Evolutionary conservation across 2,329 filamentous ascomycete species (phyloP).

Genomic region (Claviceps purpurea): DNA sequence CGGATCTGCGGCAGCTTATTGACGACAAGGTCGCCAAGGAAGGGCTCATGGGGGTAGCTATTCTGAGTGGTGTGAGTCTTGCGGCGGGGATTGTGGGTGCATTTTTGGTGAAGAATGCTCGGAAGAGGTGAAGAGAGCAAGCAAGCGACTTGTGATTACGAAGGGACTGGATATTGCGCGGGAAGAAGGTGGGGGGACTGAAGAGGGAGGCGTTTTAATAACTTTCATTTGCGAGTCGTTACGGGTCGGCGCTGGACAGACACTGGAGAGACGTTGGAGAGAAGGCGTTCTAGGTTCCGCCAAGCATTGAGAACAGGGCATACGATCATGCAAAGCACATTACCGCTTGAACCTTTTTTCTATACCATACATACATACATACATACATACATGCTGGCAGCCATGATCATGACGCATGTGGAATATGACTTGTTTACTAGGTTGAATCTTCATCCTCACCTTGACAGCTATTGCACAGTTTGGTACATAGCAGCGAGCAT

Average conservation of each 20-base stretch:
- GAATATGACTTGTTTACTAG: background rate
- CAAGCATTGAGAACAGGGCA: background rate
- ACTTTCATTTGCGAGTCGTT: too few species aligned
- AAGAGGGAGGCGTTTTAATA: background rate
- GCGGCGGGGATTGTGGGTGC: slow-evolving; percentile 88
- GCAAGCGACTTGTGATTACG: background rate
- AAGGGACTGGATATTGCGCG: background rate
- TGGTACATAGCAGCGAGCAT: background rate
- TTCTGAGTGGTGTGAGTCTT: slow-evolving; percentile 83
- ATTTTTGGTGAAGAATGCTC: slow-evolving; percentile 65
- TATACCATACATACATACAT: slow-evolving; percentile 1
- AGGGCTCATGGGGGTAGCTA: slow-evolving; percentile 85
- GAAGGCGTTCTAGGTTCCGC: background rate
- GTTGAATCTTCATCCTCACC: background rate
- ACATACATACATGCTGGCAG: background rate
- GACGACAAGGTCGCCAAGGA: slow-evolving; percentile 95
- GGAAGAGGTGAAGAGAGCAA: slow-evolving; percentile 34
- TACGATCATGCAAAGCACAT: background rate
- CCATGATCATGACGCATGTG: background rate
- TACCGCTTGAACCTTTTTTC: background rate
- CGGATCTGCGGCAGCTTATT: slow-evolving; percentile 74
- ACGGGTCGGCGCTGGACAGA: too few species aligned
- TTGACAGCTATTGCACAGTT: background rate
- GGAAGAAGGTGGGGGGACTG: background rate
- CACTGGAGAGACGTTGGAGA: background rate